Evolutionary conservation across 2,329 filamentous ascomycete species (phyloP).

Genomic region (Coleophoma eucalyptorum): DNA sequence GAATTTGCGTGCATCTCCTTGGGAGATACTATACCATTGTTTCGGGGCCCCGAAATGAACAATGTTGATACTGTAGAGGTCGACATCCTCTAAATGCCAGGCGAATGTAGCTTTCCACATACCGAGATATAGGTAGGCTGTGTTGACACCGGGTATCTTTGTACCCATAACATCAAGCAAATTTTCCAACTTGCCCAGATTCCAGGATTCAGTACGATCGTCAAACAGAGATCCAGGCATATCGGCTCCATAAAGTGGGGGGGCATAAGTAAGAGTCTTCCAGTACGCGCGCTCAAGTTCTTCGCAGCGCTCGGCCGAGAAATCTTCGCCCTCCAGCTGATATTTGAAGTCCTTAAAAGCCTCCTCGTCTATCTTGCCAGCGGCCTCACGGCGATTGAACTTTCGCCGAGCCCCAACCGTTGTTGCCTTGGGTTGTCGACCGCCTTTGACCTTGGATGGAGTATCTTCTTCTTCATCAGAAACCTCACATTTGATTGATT

Average conservation of each 20-base stretch:
- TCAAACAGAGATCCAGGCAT: slow-evolving; percentile 94
- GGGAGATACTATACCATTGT: slow-evolving; percentile 99
- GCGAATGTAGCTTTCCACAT: slow-evolving; percentile 99
- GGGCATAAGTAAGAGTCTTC: slow-evolving; percentile 94
- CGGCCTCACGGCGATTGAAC: slow-evolving; percentile 75
- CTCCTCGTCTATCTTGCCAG: slow-evolving; percentile 80
- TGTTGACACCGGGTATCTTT: slow-evolving; percentile 96
- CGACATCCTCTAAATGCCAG: slow-evolving; percentile 97
- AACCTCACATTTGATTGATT: slow-evolving; percentile 25
- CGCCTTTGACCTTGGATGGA: slow-evolving; percentile 43
- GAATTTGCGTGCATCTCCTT: slow-evolving; percentile 88
- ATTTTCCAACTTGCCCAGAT: slow-evolving; percentile 91
- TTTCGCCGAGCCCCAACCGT: slow-evolving; percentile 85
- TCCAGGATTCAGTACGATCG: slow-evolving; percentile 81
- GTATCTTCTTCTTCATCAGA: slow-evolving; percentile 42
- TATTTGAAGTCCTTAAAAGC: slow-evolving; percentile 92
- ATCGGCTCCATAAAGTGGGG: slow-evolving; percentile 92
- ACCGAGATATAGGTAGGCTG: slow-evolving; percentile 92
- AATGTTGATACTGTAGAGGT: slow-evolving; percentile 99
- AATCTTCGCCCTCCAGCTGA: slow-evolving; percentile 79
- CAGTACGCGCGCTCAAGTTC: slow-evolving; percentile 94
- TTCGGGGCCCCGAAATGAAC: slow-evolving; percentile 98
- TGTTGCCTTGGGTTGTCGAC: slow-evolving; percentile 43
- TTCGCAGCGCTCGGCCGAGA: slow-evolving; percentile 85
- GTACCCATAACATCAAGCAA: slow-evolving; percentile 90